A percentile compares a stretch with the other conserved stretches of the same genome.
These are phyloP conservation scores for Entonaema liquescens DNA, from an alignment of 495 filamentous ascomycete genomes.

Conservation along the genomic window DNA sequence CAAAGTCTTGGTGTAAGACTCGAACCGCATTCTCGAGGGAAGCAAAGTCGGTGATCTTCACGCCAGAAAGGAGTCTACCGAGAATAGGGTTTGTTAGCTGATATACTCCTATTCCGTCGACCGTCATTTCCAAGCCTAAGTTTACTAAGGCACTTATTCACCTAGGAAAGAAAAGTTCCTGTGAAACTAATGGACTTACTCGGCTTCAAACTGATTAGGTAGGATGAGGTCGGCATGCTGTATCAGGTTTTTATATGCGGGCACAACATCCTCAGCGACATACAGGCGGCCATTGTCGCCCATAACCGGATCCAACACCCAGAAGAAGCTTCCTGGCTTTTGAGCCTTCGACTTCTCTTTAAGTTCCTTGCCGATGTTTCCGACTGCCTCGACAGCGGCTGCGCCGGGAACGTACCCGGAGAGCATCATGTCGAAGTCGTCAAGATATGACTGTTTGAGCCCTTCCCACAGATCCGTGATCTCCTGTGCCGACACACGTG, in stretches of 20 bases:
- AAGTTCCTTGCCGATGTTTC: slow-evolving; percentile 81
- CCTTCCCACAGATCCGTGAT: slow-evolving; percentile 87
- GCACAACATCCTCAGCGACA: slow-evolving; percentile 86
- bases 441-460: slow-evolving; percentile 79
- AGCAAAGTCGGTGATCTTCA: slow-evolving; percentile 77
- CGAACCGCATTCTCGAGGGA: slow-evolving; percentile 77
- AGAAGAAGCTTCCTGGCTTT: slow-evolving; percentile 82
- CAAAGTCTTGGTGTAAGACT: slow-evolving; percentile 77
- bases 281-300: slow-evolving; percentile 93
- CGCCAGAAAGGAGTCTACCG: slow-evolving; percentile 77
- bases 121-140: neutral
- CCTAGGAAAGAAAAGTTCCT: neutral
- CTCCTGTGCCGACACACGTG: slow-evolving; percentile 77
- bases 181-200: slow-evolving; percentile 63
- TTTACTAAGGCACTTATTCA: neutral
- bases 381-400: slow-evolving; percentile 81
- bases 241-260: slow-evolving; percentile 84
- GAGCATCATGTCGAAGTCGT: slow-evolving; percentile 89
- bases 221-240: slow-evolving; percentile 87
- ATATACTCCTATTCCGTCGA: neutral
- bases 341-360: slow-evolving; percentile 66
- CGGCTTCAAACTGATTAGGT: slow-evolving; percentile 96
- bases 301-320: slow-evolving; percentile 99
- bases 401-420: slow-evolving; percentile 92
- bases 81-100: slow-evolving; percentile 9